Percentiles rank a stretch among this genome's conserved stretches.
These are phyloP conservation scores for Berkeleyomyces rouxiae DNA, from an alignment of 2,329 filamentous ascomycete genomes.

Conservation along the genomic window DNA sequence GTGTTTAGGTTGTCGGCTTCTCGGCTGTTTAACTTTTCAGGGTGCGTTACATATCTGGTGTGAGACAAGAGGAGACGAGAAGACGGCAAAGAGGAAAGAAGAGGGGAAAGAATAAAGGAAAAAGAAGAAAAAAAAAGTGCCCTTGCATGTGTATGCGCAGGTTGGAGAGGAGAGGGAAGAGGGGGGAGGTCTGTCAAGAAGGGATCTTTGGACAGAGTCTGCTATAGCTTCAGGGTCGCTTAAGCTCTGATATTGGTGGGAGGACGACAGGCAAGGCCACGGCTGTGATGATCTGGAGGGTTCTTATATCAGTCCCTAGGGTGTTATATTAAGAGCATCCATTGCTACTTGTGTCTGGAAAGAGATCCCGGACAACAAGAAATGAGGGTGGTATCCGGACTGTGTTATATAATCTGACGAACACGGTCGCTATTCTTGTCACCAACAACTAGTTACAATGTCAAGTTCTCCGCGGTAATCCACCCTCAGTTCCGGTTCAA, in stretches of 20 bases:
- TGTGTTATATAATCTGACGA: not conserved
- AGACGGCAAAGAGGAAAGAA: not conserved
- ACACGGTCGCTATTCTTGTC: not conserved
- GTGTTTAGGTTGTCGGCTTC: not conserved
- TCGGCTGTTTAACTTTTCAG: not conserved
- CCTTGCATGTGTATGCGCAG: not conserved
- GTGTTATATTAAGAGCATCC: not conserved
- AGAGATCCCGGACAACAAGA: not conserved
- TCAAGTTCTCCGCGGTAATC: not conserved
- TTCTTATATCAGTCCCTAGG: not conserved
- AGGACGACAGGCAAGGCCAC: no score
- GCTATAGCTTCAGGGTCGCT: not conserved
- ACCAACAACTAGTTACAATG: not conserved
- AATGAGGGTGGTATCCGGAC: not conserved
- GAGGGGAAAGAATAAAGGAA: not conserved
- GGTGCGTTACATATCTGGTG: not conserved
- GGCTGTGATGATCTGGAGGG: not conserved
- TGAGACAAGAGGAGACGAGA: not conserved
- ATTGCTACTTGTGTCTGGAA: not conserved
- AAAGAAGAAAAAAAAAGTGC: not conserved
- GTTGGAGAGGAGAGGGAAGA: not conserved
- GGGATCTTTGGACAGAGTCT: not conserved
- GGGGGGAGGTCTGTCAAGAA: not conserved
- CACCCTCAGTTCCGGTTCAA: not conserved
- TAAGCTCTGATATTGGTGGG: not conserved